Percentiles rank a stretch among this genome's conserved stretches.
These are phyloP conservation scores for Neopestalotiopsis sp. DNA, from an alignment of 2,329 filamentous ascomycete genomes.

Conservation along the genomic window DNA sequence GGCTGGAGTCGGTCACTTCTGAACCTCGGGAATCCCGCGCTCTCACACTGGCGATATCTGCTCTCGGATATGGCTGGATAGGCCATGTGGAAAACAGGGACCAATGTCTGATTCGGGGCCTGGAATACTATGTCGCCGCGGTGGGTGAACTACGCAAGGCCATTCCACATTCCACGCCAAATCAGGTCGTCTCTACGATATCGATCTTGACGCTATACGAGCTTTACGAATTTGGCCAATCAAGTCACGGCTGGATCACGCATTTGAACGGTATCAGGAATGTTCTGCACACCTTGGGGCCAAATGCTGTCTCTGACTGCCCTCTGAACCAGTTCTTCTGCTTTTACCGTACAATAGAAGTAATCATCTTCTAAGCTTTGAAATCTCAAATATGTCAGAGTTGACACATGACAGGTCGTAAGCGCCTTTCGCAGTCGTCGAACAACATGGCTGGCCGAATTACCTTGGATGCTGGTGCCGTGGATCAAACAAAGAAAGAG, in stretches of 20 bases:
- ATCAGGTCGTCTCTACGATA: background rate
- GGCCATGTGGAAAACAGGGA: too few species aligned
- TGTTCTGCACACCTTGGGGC: background rate
- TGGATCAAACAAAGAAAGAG: constrained; percentile 29
- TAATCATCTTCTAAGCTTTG: background rate
- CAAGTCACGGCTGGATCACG: constrained; percentile 2
- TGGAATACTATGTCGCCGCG: too few species aligned
- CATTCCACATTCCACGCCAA: too few species aligned
- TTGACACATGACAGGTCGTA: background rate
- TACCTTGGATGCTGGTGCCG: constrained; percentile 19
- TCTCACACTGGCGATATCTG: too few species aligned
- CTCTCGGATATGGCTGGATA: too few species aligned
- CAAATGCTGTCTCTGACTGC: background rate
- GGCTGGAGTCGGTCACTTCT: too few species aligned
- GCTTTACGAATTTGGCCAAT: background rate
- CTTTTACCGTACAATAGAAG: constrained; percentile 10
- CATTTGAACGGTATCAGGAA: constrained; percentile 8
- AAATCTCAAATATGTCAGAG: too few species aligned
- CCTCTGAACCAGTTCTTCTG: background rate
- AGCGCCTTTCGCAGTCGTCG: background rate
- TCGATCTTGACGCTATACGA: constrained; percentile 7
- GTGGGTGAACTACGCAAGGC: too few species aligned
- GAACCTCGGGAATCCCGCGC: too few species aligned
- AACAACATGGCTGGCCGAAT: background rate
- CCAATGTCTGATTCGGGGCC: too few species aligned